phyloP scores from a whole-genome alignment of 805 yeast genomes.

The Millerozyma acaciae region DNA sequence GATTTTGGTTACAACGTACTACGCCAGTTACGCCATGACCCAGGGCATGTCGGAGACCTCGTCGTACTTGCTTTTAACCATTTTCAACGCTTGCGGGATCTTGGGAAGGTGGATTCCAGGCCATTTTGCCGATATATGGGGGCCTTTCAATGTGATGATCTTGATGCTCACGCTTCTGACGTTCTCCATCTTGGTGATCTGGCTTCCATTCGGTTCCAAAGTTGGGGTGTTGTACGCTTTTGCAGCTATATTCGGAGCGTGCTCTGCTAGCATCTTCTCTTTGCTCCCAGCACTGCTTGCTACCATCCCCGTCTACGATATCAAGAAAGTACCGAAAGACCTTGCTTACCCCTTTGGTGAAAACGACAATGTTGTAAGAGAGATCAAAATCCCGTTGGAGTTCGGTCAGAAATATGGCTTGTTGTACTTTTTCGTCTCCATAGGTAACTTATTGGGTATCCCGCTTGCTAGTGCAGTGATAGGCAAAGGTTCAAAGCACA shows the following conservation, averaged over 20 bases:
- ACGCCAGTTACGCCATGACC: conserved; percentile 30
- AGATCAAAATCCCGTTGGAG: conserved; percentile 8
- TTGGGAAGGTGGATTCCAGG: conserved; percentile 33
- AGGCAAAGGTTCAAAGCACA: conserved; percentile 19
- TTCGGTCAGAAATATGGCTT: conserved; percentile 36
- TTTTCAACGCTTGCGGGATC: conserved; percentile 29
- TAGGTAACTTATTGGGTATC: conserved; percentile 32
- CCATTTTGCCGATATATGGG: conserved; percentile 22
- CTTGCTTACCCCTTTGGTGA: not conserved
- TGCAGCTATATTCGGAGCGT: conserved; percentile 32
- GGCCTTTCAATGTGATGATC: conserved; percentile 30
- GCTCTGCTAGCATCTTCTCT: conserved; percentile 31
- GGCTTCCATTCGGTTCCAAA: conserved; percentile 32
- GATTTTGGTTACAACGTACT: conserved; percentile 27
- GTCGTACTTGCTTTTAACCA: conserved; percentile 23
- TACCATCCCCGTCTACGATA: not conserved
- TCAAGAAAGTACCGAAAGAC: not conserved
- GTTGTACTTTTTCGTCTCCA: conserved; percentile 25
- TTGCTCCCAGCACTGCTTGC: conserved; percentile 33
- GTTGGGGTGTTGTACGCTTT: conserved; percentile 26
- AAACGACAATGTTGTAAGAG: not conserved
- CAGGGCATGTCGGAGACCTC: conserved; percentile 27
- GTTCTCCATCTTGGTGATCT: conserved; percentile 24
- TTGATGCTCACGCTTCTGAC: conserved; percentile 24
- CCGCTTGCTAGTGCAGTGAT: conserved; percentile 32